Conservation (phyloP, 768 basidiomycete genomes). For the Leccinum rimulosum region DNA sequence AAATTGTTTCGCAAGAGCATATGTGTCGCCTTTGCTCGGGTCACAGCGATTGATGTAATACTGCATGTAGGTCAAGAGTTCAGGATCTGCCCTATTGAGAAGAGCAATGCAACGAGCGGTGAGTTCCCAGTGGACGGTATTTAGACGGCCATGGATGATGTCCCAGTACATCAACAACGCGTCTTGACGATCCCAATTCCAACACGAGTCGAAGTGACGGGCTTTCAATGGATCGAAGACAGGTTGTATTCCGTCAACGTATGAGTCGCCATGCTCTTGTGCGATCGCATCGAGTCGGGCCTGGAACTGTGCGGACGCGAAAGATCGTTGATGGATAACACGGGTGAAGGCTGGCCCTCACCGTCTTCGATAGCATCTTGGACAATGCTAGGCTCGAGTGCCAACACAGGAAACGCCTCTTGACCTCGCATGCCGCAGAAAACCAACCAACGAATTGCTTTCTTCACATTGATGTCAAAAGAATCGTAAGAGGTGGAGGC, state of each 20-base stretch:
- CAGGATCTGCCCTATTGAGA: conserved; percentile 95
- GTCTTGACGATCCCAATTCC: conserved; percentile 99
- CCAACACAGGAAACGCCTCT: conserved; percentile 88
- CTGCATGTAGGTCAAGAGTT: conserved; percentile 92
- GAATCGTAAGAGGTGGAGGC: conserved; percentile 74
- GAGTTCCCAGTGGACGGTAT: conserved; percentile 92
- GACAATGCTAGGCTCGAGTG: conserved; percentile 84
- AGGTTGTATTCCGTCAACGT: conserved; percentile 94
- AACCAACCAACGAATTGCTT: conserved; percentile 91
- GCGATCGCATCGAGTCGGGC: conserved; percentile 83
- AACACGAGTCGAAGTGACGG: conserved; percentile 96
- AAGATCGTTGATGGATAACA: conserved; percentile 89
- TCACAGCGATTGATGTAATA: conserved; percentile 87
- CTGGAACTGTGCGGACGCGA: conserved; percentile 65
- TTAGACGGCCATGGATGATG: conserved; percentile 93
- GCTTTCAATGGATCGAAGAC: conserved; percentile 94
- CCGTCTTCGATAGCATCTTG: conserved; percentile 88
- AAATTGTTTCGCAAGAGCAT: conserved; percentile 94
- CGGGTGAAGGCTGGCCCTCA: conserved; percentile 90
- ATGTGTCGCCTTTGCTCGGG: conserved; percentile 82
- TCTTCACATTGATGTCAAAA: conserved; percentile 71
- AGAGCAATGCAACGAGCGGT: conserved; percentile 97
- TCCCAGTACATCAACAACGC: conserved; percentile 97
- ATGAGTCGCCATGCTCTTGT: conserved; percentile 89
- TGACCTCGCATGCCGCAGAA: conserved; percentile 92